Conservation (phyloP, 2,329 filamentous ascomycete genomes). For the Exophiala sp. region DNA sequence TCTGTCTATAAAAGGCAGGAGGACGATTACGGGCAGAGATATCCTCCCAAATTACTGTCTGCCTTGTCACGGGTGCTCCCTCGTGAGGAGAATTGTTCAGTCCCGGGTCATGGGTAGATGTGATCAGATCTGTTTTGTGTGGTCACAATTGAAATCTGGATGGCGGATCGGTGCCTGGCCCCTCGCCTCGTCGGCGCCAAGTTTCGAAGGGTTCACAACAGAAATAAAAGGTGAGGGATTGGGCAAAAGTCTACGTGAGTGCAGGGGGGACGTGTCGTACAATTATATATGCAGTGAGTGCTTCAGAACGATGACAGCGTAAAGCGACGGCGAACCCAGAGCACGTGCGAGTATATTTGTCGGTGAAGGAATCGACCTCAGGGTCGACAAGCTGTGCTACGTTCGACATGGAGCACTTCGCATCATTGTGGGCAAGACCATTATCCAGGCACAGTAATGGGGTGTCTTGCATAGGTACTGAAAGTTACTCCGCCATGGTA, state of each 20-base stretch:
- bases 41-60: no score
- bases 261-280: background rate
- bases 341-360: slow-evolving; percentile 2
- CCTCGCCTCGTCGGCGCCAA: background rate
- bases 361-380: background rate
- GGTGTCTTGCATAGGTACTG: no score
- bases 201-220: background rate
- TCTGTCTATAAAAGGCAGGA: no score
- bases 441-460: no score
- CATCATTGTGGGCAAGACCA: no score
- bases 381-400: background rate
- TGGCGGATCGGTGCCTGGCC: no score
- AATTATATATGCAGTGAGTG: slow-evolving; percentile 3
- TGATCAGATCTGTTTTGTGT: no score
- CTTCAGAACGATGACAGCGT: slow-evolving; percentile 4
- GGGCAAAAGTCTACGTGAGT: background rate
- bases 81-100: no score
- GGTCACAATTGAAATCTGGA: no score
- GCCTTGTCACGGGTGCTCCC: background rate
- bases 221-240: background rate
- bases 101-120: no score
- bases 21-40: no score
- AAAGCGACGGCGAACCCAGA: background rate
- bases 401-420: background rate
- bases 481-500: no score